phyloP scores from a whole-genome alignment of 192 early-diverging fungal species.

The Funneliformis mosseae region DNA sequence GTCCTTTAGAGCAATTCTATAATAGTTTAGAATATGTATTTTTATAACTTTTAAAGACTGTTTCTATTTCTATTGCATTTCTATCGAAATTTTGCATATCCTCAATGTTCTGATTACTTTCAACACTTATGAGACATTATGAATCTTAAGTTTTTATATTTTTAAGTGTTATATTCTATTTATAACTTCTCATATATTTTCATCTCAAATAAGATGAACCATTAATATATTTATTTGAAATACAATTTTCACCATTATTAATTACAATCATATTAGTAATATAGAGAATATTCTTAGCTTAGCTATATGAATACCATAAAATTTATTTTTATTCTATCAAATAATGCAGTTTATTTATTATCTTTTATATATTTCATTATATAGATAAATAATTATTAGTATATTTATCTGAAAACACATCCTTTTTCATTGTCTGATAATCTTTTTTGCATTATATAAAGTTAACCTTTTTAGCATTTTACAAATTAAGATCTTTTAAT shows the following conservation, averaged over 20 bases:
- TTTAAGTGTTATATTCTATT: background rate
- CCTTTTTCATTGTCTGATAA: background rate
- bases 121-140: background rate
- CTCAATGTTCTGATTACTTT: background rate
- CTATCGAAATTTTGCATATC: background rate
- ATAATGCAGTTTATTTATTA: background rate
- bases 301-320: too few species aligned
- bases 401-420: background rate
- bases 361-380: background rate
- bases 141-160: background rate
- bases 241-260: background rate
- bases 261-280: too few species aligned
- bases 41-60: background rate
- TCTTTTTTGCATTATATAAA: conserved; percentile 8
- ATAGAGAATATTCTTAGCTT: background rate
- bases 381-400: background rate
- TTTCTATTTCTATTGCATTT: background rate
- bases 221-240: conserved; percentile 2
- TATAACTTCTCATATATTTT: background rate
- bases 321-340: background rate
- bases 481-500: background rate
- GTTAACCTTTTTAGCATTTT: conserved; percentile 5
- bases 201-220: background rate
- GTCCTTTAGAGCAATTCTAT: conserved; percentile 5
- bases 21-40: background rate